Evolutionary conservation across 2,329 filamentous ascomycete species (phyloP), one percentile per base, ranked within the genome.

Genomic region (Curvularia hawaiiensis): DNA sequence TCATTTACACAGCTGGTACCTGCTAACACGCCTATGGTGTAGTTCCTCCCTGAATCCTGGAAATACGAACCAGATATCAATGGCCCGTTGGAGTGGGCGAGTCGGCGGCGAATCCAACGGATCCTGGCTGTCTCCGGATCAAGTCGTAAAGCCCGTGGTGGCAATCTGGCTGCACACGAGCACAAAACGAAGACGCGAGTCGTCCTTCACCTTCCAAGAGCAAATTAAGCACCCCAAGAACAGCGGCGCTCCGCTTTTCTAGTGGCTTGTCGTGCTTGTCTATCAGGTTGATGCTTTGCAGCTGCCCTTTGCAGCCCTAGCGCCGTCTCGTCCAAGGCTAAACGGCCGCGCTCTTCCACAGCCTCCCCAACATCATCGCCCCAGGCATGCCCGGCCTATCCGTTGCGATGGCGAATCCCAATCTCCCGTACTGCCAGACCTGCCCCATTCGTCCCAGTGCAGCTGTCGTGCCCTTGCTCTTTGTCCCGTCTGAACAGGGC

Each of bases 201-300:
- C 26, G 12, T 16, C 4, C 18, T 16, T 44, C 50, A 60, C 56
- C 59, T 62, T 60, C 57, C 57, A 62, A 57, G 57, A 57, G 26
- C 16, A 39, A 52, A 28, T 52, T 35, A 62, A 62, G 59, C 57
- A n/a, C 44, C 28, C 54, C 54, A 54, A 56, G 50, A 52, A 22
- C 39, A 51, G 48, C 50, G 49, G 51, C 35, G 48, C 14, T n/a
- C 56, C 50, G 47, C 31, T 8, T 16, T 12, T 38, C 33, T 60
- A 60, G 56, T n/a, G 52, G 35, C 56, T 60, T 60, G 53, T 11
- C 22, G 50, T 53, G 59, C 59, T 62, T 57, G 57, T 50, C 53
- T 60, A 57, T 62, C 57, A 50, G 47, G 44, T 44, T 40, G 45
- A 43, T 8, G 35, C 44, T 60, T 50, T 10, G 44, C 30, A 62